A percentile compares a stretch with the other conserved stretches of the same genome.
These are phyloP conservation scores for Daedalea quercina DNA, from an alignment of 768 basidiomycete species.

Conservation along the genomic window DNA sequence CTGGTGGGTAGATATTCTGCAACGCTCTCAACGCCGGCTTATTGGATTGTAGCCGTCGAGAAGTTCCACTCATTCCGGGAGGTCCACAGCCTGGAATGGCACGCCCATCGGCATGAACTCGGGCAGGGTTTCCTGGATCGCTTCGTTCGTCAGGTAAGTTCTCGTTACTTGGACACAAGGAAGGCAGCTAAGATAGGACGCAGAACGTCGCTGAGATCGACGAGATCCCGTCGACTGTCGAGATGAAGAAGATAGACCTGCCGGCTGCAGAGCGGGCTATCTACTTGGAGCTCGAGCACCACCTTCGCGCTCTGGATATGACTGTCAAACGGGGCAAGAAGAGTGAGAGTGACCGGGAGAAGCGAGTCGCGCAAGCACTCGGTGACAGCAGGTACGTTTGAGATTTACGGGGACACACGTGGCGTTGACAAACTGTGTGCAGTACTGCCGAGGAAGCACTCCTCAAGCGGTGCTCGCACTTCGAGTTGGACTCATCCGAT, in stretches of 20 bases:
- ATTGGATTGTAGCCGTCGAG: constrained; percentile 57
- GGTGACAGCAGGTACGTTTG: constrained; percentile 72
- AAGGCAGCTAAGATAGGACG: background rate
- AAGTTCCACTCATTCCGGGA: constrained; percentile 96
- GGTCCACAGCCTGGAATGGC: constrained; percentile 89
- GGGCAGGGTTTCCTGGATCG: constrained; percentile 79
- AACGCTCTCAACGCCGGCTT: constrained; percentile 4
- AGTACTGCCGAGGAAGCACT: constrained; percentile 90
- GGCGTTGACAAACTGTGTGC: constrained; percentile 3
- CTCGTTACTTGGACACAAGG: background rate
- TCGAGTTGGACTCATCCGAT: constrained; percentile 69
- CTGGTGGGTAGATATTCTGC: constrained; percentile 41
- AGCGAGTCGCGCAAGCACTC: constrained; percentile 78
- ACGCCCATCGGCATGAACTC: constrained; percentile 74
- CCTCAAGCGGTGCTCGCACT: constrained; percentile 92
- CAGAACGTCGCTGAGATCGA: constrained; percentile 96
- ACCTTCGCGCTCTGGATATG: constrained; percentile 88
- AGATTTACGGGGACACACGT: background rate
- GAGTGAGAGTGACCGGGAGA: constrained; percentile 75
- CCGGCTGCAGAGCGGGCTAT: constrained; percentile 94
- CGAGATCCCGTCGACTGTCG: constrained; percentile 76
- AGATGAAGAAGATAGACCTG: constrained; percentile 59
- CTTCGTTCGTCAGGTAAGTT: constrained; percentile 75
- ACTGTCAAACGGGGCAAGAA: constrained; percentile 60
- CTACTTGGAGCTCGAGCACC: constrained; percentile 91